Percentiles rank a stretch among this genome's conserved stretches.
These are phyloP conservation scores for Dryas alaskensis DNA, from an alignment of 306 rosid genomes.

Conservation along the genomic window DNA sequence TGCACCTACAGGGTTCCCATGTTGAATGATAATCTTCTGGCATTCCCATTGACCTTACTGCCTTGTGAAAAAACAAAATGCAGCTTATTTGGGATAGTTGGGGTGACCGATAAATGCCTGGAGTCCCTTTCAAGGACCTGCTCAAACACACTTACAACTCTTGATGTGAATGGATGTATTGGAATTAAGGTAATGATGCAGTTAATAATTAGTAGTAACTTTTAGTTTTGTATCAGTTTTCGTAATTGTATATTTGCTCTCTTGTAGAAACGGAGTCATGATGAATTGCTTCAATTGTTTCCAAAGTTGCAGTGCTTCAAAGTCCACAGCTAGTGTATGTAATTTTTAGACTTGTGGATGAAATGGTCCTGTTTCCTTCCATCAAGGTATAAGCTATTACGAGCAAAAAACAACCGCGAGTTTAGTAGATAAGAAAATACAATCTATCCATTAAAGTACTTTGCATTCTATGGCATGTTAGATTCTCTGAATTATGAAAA, in stretches of 20 bases:
- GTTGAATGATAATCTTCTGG: slow-evolving; percentile 7
- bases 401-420: background rate
- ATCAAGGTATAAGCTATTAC: background rate
- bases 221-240: background rate
- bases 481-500: background rate
- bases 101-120: slow-evolving; percentile 72
- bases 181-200: slow-evolving; percentile 68
- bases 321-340: slow-evolving; percentile 63
- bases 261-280: slow-evolving; percentile 69
- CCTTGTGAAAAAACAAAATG: slow-evolving; percentile 28
- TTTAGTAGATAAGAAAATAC: background rate
- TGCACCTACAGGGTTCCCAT: background rate
- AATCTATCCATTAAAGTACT: background rate
- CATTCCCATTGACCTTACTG: slow-evolving; percentile 16
- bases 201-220: background rate
- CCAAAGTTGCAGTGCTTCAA: slow-evolving; percentile 71
- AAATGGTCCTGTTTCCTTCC: background rate
- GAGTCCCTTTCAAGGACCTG: slow-evolving; percentile 65
- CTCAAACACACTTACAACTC: slow-evolving; percentile 61
- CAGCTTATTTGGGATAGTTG: slow-evolving; percentile 83
- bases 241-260: slow-evolving; percentile 20
- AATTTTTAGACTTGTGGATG: background rate
- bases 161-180: slow-evolving; percentile 82
- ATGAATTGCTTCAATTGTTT: slow-evolving; percentile 62
- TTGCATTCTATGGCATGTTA: background rate